Conservation (phyloP, 176 grass and related monocot species). For the Cymbopogon citratus region DNA sequence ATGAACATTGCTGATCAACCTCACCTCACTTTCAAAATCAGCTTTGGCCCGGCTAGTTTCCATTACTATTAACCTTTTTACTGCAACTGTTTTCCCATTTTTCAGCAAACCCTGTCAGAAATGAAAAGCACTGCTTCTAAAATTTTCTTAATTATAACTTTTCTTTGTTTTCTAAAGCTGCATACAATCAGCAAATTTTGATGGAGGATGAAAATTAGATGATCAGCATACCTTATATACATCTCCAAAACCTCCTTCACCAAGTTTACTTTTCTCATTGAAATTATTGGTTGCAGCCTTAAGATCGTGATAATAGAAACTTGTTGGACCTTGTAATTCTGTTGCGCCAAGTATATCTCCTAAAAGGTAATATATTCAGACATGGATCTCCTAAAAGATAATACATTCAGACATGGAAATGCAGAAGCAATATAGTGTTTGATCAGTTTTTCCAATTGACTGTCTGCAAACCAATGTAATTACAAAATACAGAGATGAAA, state of each 20-base stretch:
- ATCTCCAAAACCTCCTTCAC: conserved; percentile 80
- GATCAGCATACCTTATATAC: conserved; percentile 56
- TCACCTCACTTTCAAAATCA: conserved; percentile 78
- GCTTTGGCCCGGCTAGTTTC: conserved; percentile 44
- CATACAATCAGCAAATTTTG: background rate
- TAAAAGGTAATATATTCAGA: conserved; percentile 27
- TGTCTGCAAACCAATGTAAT: background rate
- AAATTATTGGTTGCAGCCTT: conserved; percentile 70
- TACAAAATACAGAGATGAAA: background rate
- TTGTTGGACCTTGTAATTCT: conserved; percentile 59
- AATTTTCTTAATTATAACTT: background rate
- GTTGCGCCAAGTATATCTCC: conserved; percentile 68
- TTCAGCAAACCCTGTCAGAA: conserved; percentile 57
- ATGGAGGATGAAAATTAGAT: conserved; percentile 8
- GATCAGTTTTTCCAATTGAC: background rate
- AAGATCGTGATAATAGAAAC: conserved; percentile 63
- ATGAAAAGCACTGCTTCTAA: background rate
- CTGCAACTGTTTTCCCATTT: conserved; percentile 79
- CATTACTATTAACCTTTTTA: conserved; percentile 57
- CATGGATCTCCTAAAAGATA: conserved; percentile 38
- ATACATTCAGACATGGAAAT: conserved; percentile 13
- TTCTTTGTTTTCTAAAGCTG: background rate
- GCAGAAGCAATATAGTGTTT: background rate
- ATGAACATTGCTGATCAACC: conserved; percentile 89
- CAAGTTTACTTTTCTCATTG: conserved; percentile 68